Percentiles rank a stretch among this genome's conserved stretches.
Evolutionary conservation across 768 basidiomycete species (phyloP).

Genomic region (Melanogaster broomeanus): DNA sequence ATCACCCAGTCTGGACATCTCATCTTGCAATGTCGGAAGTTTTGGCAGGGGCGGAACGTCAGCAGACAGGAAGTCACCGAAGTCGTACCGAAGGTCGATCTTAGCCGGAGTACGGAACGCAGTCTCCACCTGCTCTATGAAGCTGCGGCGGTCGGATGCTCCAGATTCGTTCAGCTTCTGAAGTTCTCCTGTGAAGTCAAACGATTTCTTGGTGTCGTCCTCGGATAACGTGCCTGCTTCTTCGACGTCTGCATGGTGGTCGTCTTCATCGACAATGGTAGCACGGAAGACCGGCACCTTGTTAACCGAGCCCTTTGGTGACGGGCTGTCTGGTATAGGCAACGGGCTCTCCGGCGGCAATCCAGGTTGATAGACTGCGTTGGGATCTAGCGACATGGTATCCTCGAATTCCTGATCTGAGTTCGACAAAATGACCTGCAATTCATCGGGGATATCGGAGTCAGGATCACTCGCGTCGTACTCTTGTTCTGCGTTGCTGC

Average conservation of each 20-base stretch:
- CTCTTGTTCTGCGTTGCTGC: conserved; percentile 45
- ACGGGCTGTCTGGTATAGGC: conserved; percentile 24
- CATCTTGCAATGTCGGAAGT: conserved; percentile 40
- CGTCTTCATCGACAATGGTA: conserved; percentile 47
- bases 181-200: conserved; percentile 84
- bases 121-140: conserved; percentile 79
- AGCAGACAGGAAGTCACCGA: conserved; percentile 37
- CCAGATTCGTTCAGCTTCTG: conserved; percentile 69
- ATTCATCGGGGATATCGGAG: conserved; percentile 80
- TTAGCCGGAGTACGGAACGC: conserved; percentile 79
- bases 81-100: conserved; percentile 55
- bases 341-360: conserved; percentile 44
- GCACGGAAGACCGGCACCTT: conserved; percentile 44
- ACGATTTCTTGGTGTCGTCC: conserved; percentile 74
- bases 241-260: conserved; percentile 41
- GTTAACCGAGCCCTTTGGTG: conserved; percentile 13
- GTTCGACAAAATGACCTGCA: conserved; percentile 60
- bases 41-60: conserved; percentile 56
- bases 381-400: conserved; percentile 35
- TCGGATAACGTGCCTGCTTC: conserved; percentile 48
- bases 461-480: conserved; percentile 63
- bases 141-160: conserved; percentile 67
- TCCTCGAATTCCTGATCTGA: conserved; percentile 43
- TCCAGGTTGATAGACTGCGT: conserved; percentile 28
- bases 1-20: conserved; percentile 24